Base-by-base conservation (phyloP, 345 rosid species). In the Linum tenue region DNA sequence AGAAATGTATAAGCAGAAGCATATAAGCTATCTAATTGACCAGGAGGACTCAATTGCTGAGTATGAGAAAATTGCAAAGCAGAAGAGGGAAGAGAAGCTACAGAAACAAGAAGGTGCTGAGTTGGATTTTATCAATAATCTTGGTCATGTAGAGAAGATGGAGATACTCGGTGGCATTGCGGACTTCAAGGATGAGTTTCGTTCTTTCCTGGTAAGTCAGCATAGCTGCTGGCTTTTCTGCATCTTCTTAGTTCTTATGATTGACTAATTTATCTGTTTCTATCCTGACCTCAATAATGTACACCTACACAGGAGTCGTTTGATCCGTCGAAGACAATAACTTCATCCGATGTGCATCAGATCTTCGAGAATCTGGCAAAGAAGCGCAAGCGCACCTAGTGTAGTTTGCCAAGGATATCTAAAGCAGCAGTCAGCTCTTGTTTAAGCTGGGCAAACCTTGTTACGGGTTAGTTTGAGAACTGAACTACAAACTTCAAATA, bases 361-460 rank as follows among this genome's bases (percentile, higher is more conserved):
- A 86, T 95, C 67, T 95, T 95, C 41, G 84, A 92, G 67, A 91
- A 91, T 77, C 96, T 95, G 69, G 86, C 86, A 42, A 90, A 89
- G 83, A 90, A 91, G 78, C 91, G 96, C 35, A 74, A 64, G 59
- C 95, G 86, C 9, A 62, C 64, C 67, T 69, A 88, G 78, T 1
- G 31, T 83, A 71, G 72, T 64, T 64, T 57, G 7, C 37, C 10
- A 37, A 57, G 3, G 43, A 61, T 36, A 39, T 56, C 3, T 41
- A 42, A 22, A 50, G 17, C 12, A 55, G 17, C 59, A 39, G 67
- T 57, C 31, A 2, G 39, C 55, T 60, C 11, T 50, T 22, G 31
- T 22, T 42, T 12, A 51, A 50, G 53, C 2, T 48, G 48, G 37
- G 31, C 69, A 22, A 11, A 44, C 61, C 51, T 40, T 16, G 39